Percentiles rank a stretch among this genome's conserved stretches.
phyloP scores from a whole-genome alignment of 2,329 filamentous ascomycete species.

The Cladophialophora psammophila region DNA sequence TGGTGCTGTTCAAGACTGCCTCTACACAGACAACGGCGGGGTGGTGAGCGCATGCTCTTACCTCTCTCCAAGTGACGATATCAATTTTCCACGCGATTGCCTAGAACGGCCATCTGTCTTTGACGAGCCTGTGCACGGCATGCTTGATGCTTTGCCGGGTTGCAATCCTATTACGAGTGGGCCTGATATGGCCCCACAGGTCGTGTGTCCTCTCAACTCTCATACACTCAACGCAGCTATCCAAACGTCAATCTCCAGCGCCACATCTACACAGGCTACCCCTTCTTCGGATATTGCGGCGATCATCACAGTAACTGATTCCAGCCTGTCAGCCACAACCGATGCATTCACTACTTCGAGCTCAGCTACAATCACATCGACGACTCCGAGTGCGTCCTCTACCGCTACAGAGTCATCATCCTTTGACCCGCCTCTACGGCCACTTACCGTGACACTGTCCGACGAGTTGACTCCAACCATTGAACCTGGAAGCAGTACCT shows the following conservation, averaged over 20 bases:
- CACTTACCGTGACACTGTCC: not conserved
- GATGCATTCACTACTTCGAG: not conserved
- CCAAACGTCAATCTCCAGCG: slow-evolving; percentile 10
- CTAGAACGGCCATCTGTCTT: slow-evolving; percentile 55
- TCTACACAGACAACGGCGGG: slow-evolving; percentile 59
- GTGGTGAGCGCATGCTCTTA: slow-evolving; percentile 66
- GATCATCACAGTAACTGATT: not conserved
- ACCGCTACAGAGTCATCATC: not conserved
- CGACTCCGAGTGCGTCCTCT: slow-evolving; percentile 6
- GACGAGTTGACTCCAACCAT: not conserved
- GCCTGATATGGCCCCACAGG: slow-evolving; percentile 45
- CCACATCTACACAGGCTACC: slow-evolving; percentile 3
- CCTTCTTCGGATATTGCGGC: slow-evolving; percentile 3
- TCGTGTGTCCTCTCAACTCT: slow-evolving; percentile 28
- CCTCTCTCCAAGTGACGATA: slow-evolving; percentile 63
- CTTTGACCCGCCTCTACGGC: not conserved
- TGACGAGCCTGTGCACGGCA: slow-evolving; percentile 42
- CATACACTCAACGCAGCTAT: slow-evolving; percentile 1
- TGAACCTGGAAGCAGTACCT: not conserved
- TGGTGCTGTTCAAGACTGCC: slow-evolving; percentile 71
- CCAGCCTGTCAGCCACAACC: not conserved
- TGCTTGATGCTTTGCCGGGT: slow-evolving; percentile 40
- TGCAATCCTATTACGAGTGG: slow-evolving; percentile 42
- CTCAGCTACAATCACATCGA: not conserved
- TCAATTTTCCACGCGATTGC: slow-evolving; percentile 60